These are phyloP conservation scores for Pichia sp. DNA, from an alignment of 1,139 yeast genomes.

Conservation along the genomic window DNA sequence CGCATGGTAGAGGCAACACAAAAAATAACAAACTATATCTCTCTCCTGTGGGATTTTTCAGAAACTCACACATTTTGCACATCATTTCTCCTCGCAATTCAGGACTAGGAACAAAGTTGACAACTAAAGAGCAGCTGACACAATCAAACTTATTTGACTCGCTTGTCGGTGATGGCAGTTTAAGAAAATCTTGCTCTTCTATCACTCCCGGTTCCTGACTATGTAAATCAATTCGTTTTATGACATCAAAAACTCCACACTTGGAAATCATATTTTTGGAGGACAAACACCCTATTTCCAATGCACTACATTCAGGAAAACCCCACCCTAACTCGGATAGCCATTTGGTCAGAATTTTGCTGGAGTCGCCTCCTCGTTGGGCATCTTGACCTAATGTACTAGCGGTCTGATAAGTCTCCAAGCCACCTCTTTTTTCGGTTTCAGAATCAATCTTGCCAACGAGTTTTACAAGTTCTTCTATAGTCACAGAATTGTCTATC, in stretches of 20 bases:
- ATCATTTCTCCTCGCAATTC: constrained; percentile 74
- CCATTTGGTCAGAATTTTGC: constrained; percentile 72
- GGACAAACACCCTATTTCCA: constrained; percentile 81
- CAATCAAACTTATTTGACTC: constrained; percentile 51
- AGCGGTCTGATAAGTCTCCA: constrained; percentile 77
- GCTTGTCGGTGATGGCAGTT: constrained; percentile 54
- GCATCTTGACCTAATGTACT: constrained; percentile 77
- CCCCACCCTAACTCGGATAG: constrained; percentile 35
- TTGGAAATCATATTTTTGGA: constrained; percentile 67
- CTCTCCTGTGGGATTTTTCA: constrained; percentile 34
- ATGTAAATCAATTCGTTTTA: constrained; percentile 71
- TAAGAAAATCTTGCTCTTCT: constrained; percentile 77
- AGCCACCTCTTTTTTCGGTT: constrained; percentile 59
- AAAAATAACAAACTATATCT: constrained; percentile 44
- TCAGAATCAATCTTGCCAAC: constrained; percentile 59
- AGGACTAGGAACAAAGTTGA: constrained; percentile 81
- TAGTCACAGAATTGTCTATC: background rate
- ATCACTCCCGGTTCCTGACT: constrained; percentile 69
- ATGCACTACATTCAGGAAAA: constrained; percentile 35
- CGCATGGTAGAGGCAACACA: constrained; percentile 86
- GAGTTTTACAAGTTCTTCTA: constrained; percentile 24
- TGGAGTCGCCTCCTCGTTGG: constrained; percentile 86
- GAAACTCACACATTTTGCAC: constrained; percentile 51
- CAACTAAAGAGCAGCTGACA: constrained; percentile 78
- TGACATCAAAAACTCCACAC: constrained; percentile 42